phyloP scores from a whole-genome alignment of 179 eudicot species.

The Amaranthus tricolor region DNA sequence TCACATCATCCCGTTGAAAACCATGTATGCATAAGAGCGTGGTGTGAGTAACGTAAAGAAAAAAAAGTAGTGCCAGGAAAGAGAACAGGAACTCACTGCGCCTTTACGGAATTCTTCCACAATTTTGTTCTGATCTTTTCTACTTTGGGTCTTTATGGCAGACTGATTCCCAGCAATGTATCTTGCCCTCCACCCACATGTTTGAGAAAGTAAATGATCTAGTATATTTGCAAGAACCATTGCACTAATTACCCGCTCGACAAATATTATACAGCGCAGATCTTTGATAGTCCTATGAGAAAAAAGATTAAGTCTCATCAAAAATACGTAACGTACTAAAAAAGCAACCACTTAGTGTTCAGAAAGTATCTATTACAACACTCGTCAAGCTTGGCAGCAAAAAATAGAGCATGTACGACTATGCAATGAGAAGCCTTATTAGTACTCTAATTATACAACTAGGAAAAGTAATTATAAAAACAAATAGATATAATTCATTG shows the following conservation, averaged over 20 bases:
- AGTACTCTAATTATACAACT: not conserved
- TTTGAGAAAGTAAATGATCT: conserved; percentile 48
- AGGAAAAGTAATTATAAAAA: not conserved
- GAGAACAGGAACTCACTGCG: conserved; percentile 35
- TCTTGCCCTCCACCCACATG: conserved; percentile 61
- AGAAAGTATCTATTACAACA: not conserved
- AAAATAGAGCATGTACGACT: not conserved
- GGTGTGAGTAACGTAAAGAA: not conserved
- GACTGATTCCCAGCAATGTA: conserved; percentile 76
- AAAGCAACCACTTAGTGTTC: not conserved
- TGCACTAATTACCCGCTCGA: conserved; percentile 80
- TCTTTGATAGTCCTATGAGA: conserved; percentile 49
- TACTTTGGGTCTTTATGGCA: conserved; percentile 58
- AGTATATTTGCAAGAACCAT: conserved; percentile 58
- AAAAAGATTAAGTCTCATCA: conserved; percentile 2
- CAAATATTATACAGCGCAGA: conserved; percentile 85
- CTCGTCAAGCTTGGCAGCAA: not conserved
- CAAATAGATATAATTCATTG: not conserved
- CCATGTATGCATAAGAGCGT: not conserved
- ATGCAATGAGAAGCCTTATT: not conserved
- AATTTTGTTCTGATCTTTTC: conserved; percentile 64
- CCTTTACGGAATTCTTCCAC: conserved; percentile 83
- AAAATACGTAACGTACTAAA: not conserved
- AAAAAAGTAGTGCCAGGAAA: not conserved
- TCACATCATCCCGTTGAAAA: not conserved